Evolutionary conservation across 306 rosid genomes (phyloP), one percentile per base, ranked within the genome.

Genomic region (Psophocarpus tetragonolobus): DNA sequence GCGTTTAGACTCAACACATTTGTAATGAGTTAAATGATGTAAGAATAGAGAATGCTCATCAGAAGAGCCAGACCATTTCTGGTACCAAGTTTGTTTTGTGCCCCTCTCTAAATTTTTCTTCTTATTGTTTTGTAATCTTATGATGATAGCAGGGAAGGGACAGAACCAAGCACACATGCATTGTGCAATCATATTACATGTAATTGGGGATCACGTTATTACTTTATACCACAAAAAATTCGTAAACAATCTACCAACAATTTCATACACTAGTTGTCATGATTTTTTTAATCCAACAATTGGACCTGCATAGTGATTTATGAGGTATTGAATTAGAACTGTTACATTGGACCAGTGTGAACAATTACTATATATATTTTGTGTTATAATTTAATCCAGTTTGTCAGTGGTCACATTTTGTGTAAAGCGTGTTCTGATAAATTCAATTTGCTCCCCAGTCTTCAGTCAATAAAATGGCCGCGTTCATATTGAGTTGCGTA

Each of bases 21-120:
- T 87, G 80, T 65, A 77, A 78, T 57, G 71, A 72, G 76, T 83
- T 71, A 14, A 75, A 76, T 60, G 66, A 85, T 82, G 81, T 60
- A 82, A 82, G 29, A 85, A 72, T 56, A 54, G 75, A 32, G 32
- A 71, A 80, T 82, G 79, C 75, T 83, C 81, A 60, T 21, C 61
- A 50, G 47, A 65, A 86, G 71, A 78, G 57, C 75, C 44, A 58
- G 45, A 64, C 47, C 83, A 63, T 79, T 85, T 70, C 80, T 56
- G 64, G 54, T 57, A 51, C 51, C 58, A n/a, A 23, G 10, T 64
- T 51, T 45, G 11, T 65, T 80, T 21, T 0, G 4, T 38, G 14
- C 24, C 48, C 45, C 24, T 18, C 15, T 53, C 12, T 0, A 39
- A 6, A 5, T 30, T 62, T 12, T 58, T 41, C 53, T 35, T 56